Evolutionary conservation across 352 stramenopile genomes (phyloP).

Genomic region (Pilasporangium apinafurcum): DNA sequence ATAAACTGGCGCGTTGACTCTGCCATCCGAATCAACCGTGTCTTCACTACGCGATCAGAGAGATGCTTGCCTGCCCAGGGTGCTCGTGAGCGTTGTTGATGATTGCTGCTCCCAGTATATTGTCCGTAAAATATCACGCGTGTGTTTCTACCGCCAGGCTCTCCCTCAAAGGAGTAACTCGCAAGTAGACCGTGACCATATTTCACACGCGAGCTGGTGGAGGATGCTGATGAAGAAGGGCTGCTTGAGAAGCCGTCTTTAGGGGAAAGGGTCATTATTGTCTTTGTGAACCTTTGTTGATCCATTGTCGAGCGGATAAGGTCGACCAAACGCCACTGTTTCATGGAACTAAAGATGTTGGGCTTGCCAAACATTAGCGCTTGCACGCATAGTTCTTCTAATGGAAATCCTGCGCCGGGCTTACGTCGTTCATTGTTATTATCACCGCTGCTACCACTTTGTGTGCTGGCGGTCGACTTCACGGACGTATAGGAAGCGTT

Average conservation of each 20-base stretch:
- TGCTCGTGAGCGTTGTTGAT: too few species aligned
- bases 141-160: conserved; percentile 16
- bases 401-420: too few species aligned
- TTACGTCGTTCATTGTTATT: conserved; percentile 9
- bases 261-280: conserved; percentile 17
- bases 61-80: conserved; percentile 5
- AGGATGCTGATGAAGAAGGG: conserved; percentile 3
- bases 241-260: conserved; percentile 11
- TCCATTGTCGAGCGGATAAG: not conserved
- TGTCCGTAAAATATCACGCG: conserved; percentile 38
- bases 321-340: conserved; percentile 41
- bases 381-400: conserved; percentile 28
- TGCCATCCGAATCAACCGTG: conserved; percentile 11
- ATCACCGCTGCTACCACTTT: not conserved
- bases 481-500: too few species aligned
- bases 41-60: conserved; percentile 7
- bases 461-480: too few species aligned
- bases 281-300: conserved; percentile 22
- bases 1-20: conserved; percentile 17
- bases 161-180: conserved; percentile 38
- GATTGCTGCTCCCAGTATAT: conserved; percentile 1
- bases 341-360: conserved; percentile 24
- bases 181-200: conserved; percentile 32
- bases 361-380: conserved; percentile 27
- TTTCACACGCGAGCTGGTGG: conserved; percentile 3